phyloP scores from a whole-genome alignment of 768 basidiomycete genomes.

The Suillus sp. region DNA sequence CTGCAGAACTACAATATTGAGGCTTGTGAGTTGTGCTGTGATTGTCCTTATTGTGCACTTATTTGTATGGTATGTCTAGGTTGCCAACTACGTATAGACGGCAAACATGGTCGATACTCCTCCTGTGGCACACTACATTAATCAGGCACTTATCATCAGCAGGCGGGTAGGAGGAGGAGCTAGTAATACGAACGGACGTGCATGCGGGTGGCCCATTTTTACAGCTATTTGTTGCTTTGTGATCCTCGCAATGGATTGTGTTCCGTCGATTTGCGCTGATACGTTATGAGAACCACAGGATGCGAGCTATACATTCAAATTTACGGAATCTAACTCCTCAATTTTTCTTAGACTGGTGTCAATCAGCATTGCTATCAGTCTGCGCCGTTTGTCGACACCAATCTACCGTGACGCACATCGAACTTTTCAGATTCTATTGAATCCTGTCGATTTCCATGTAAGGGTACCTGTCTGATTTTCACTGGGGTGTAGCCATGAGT shows the following conservation, averaged over 20 bases:
- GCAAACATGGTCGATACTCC: background rate
- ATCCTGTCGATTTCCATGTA: background rate
- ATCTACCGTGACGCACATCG: background rate
- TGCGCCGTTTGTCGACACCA: background rate
- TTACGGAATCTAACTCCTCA: background rate
- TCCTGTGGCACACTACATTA: background rate
- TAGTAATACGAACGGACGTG: slow-evolving; percentile 19
- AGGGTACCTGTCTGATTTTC: background rate
- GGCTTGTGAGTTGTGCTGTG: background rate
- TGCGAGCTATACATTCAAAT: background rate
- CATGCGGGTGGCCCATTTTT: background rate
- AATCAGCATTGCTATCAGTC: background rate
- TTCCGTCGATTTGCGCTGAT: background rate
- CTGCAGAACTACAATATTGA: background rate
- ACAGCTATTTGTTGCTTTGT: background rate
- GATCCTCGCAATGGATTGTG: background rate
- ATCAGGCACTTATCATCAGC: background rate
- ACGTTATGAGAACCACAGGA: background rate
- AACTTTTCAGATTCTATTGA: background rate
- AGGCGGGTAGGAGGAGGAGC: slow-evolving; percentile 21
- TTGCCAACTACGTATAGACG: background rate
- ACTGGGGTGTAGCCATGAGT: background rate
- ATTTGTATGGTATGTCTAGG: background rate
- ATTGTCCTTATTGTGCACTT: slow-evolving; percentile 5
- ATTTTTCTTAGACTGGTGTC: background rate